Base-by-base conservation (phyloP, 257 asterid species). In the Solanum acaule region DNA sequence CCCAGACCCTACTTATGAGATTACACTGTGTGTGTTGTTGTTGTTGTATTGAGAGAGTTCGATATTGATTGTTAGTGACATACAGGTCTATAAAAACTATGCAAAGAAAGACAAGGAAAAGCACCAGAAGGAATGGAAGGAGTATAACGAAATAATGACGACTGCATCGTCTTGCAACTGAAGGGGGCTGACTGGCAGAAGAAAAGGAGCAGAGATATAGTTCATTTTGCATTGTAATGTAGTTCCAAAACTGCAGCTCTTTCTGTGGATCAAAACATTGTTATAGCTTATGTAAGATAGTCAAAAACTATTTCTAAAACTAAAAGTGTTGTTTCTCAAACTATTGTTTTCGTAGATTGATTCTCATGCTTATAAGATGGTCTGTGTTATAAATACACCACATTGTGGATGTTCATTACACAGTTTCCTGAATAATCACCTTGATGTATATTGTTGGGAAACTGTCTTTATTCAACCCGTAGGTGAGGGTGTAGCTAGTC, bases 21-120 rank as follows among this genome's bases (percentile, higher is more conserved):
- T 2, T 9, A 23, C 15, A 63, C 15, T 63, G 14, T 4, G 31
- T 23, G 1, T 31, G 33, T 31, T 31, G 33, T 44, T 61, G 29
- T 23, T 59, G 13, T 59, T 61, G 70, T 9, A 63, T 56, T 23
- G 29, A 22, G 6, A 11, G 33, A 75, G 83, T 22, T 76, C 8
- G n/a, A 44, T 81, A 49, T 13, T 81, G 85, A 46, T 81, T 27
- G 86, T 29, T 63, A 13, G 8, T 84, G 63, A 46, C 91, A 96
- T 78, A 27, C 91, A 95, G 98, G 94, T 94, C 76, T 96, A 95
- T 88, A 94, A 94, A 52, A 77, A 88, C 44, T 88, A 91, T 81
- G 97, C 95, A 8, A 42, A 89, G 92, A 88, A 91, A 92, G 99
- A 96, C 86, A 96, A 95, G 91, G 98, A 93, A 31, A 93, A 98